Conservation (phyloP, 2,329 filamentous ascomycete species). For the Monilinia fructigena region DNA sequence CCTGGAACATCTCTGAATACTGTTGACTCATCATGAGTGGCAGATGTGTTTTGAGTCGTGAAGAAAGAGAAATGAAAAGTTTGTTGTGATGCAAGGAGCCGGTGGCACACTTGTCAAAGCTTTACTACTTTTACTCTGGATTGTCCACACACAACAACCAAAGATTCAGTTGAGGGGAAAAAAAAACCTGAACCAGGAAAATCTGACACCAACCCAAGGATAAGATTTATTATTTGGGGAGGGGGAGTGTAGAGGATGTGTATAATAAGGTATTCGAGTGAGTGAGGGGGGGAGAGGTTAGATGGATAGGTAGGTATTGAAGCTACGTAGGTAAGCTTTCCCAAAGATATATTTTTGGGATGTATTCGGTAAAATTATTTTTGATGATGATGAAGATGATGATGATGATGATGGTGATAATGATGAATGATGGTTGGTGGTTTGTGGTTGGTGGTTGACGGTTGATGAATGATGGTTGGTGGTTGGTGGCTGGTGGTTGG, state of each 20-base stretch:
- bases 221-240: not conserved
- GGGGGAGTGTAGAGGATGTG: not conserved
- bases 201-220: not conserved
- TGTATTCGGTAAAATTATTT: no score
- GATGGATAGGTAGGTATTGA: no score
- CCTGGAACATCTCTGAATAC: conserved; percentile 70
- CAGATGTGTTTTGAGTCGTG: conserved; percentile 18
- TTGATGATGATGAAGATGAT: no score
- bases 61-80: conserved; percentile 25
- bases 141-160: conserved; percentile 27
- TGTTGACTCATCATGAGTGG: conserved; percentile 49
- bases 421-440: no score
- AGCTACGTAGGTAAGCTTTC: no score
- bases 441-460: no score
- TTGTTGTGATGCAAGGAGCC: conserved; percentile 39
- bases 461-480: no score
- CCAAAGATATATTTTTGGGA: no score
- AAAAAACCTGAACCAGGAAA: conserved; percentile 31
- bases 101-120: conserved; percentile 37
- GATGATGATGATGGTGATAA: no score
- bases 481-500: no score
- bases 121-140: conserved; percentile 22
- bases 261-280: not conserved
- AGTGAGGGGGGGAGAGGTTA: no score
- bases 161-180: not conserved